Base-by-base conservation (phyloP, 352 stramenopile genomes). In the Phytopythium litorale region DNA sequence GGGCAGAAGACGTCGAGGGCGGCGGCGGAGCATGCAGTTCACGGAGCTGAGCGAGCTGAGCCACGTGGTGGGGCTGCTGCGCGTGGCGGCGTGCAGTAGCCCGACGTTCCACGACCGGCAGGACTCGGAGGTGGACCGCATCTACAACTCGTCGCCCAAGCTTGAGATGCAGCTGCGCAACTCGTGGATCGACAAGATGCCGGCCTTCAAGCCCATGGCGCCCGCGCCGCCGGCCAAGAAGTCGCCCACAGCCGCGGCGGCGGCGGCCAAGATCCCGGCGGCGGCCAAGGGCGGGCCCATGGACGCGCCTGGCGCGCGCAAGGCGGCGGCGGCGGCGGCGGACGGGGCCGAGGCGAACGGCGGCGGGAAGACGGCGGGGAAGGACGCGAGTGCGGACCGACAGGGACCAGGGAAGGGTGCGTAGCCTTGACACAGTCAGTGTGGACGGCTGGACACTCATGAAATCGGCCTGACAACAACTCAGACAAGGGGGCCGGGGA, bases 81-180 rank as follows among this genome's bases (percentile, higher is more conserved):
- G 87, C 40, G 68, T 93, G 23, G 72, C 79, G 18, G 71, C 87
- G 18, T 92, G 87, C 74, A 94, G 88, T 64, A 96, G 87, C 67
- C 87, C 87, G 18, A 92, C 83, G 42, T 96, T 96, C 72, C 87
- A 96, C 63, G 87, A 96, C 71, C 87, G 87, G 0, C 85, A 94
- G 66, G 87, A 96, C 79, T 96, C 87, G 61, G 87, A 96, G 72
- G 85, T 96, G 32, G 87, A 96, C 56, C 85, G 85, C 52, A 93
- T 96, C 65, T 96, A 90, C 73, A 96, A 94, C 64, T 92, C 85
- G 62, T 96, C 87, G 57, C 87, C 87, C 19, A 96, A 96, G 63
- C 91, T 93, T 76, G 87, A 93, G 61, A 78, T 85, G 64, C 83
- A 93, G 66, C 63, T 94, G 67, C 87, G 83, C 56, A 92, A 91